Evolutionary conservation across 495 filamentous ascomycete species (phyloP).

Genomic region (Daldinia decipiens): DNA sequence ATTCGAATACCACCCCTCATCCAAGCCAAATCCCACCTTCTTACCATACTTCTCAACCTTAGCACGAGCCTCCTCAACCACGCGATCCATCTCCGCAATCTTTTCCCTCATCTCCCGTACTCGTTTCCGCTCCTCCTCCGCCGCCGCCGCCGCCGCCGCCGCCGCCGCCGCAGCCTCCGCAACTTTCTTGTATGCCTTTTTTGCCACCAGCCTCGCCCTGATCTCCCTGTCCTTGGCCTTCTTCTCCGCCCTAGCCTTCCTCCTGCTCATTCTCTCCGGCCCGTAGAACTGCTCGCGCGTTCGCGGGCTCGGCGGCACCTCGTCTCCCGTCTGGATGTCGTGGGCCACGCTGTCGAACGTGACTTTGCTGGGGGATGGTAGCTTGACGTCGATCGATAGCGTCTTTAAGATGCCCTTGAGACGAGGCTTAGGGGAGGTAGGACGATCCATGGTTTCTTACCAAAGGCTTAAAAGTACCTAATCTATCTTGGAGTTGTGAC

Average conservation of each 20-base stretch:
- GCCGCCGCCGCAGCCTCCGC: too few species aligned
- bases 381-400: not conserved
- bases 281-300: not conserved
- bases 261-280: not conserved
- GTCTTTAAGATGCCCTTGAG: not conserved
- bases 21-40: not conserved
- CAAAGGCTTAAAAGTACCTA: not conserved
- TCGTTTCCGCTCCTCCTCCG: not conserved
- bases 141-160: too few species aligned
- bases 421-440: not conserved
- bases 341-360: not conserved
- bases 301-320: not conserved
- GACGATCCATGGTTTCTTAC: not conserved
- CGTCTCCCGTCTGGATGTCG: slow-evolving; percentile 1
- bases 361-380: not conserved
- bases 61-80: not conserved
- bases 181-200: not conserved
- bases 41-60: not conserved
- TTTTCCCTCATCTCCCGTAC: not conserved
- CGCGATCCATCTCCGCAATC: not conserved
- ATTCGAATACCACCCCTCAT: not conserved
- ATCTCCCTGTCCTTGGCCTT: too few species aligned
- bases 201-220: not conserved
- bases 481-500: not conserved
- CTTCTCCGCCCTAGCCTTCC: not conserved